phyloP scores from a whole-genome alignment of 208 protist species.

The Trypanosoma congolense region DNA sequence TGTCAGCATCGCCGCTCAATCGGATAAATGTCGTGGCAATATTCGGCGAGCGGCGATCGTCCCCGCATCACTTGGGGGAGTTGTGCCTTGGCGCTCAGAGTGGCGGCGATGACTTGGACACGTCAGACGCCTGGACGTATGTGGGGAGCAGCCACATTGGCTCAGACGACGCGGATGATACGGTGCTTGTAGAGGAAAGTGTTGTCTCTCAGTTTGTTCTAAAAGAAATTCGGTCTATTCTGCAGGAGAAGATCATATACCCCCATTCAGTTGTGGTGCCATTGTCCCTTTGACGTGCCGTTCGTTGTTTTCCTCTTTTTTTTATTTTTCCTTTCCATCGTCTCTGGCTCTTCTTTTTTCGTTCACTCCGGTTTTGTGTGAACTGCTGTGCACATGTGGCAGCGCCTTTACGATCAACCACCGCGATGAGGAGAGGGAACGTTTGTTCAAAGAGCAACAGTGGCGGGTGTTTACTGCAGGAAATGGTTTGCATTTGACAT shows the following conservation, averaged over 20 bases:
- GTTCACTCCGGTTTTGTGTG: too few relatives aligned
- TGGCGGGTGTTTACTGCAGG: too few relatives aligned
- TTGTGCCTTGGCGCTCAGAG: constrained; percentile 3
- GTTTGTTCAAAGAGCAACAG: too few relatives aligned
- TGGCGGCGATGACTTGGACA: constrained; percentile 15
- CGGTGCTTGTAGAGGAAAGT: constrained; percentile 61
- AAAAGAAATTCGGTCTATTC: constrained; percentile 55
- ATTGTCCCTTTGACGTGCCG: constrained; percentile 18
- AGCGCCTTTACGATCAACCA: too few relatives aligned
- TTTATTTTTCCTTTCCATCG: too few relatives aligned
- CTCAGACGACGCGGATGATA: constrained; percentile 32
- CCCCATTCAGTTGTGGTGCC: constrained; percentile 68
- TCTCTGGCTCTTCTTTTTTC: too few relatives aligned
- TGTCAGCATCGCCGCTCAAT: constrained; percentile 60
- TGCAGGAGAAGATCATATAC: constrained; percentile 63
- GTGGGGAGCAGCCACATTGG: constrained; percentile 24
- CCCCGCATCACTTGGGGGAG: constrained; percentile 1
- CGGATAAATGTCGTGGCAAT: constrained; percentile 52
- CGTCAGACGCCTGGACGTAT: constrained; percentile 20
- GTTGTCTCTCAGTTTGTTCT: constrained; percentile 64
- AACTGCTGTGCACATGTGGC: too few relatives aligned
- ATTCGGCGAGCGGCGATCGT: constrained; percentile 34
- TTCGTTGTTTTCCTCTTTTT: too few relatives aligned
- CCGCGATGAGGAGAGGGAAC: too few relatives aligned
- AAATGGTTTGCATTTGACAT: too few relatives aligned